phyloP scores from a whole-genome alignment of 2,329 filamentous ascomycete species.

The Pseudogymnoascus verrucosus region DNA sequence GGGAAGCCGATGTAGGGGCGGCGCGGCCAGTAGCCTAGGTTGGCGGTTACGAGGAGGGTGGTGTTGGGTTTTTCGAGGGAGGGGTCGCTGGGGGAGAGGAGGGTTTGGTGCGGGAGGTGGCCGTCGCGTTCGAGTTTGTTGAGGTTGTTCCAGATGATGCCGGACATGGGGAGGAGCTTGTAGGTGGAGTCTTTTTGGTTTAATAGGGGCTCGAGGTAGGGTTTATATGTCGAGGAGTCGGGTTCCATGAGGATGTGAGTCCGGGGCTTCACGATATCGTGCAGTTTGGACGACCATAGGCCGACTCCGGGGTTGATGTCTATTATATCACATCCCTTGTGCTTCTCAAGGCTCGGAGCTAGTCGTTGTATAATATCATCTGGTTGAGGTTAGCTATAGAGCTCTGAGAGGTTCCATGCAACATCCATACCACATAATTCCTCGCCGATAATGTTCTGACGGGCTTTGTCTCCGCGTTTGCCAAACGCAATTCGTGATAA shows the following conservation, averaged over 20 bases:
- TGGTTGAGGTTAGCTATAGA: conserved; percentile 52
- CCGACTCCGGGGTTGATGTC: conserved; percentile 79
- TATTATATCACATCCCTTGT: conserved; percentile 74
- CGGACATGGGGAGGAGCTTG: conserved; percentile 46
- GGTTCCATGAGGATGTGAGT: conserved; percentile 79
- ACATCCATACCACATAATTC: conserved; percentile 38
- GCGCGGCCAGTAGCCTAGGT: conserved; percentile 50
- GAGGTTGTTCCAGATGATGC: conserved; percentile 54
- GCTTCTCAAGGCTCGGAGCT: conserved; percentile 57
- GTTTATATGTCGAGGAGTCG: conserved; percentile 44
- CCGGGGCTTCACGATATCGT: conserved; percentile 67
- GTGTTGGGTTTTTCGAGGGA: conserved; percentile 51
- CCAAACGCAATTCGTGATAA: conserved; percentile 1
- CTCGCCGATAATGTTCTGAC: conserved; percentile 47
- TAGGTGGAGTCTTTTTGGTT: conserved; percentile 38
- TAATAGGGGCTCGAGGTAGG: conserved; percentile 53
- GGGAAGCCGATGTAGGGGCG: conserved; percentile 43
- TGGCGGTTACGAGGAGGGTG: conserved; percentile 64
- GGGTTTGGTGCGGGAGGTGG: conserved; percentile 46
- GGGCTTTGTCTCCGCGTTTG: conserved; percentile 28
- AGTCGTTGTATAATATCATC: conserved; percentile 50
- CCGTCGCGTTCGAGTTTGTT: conserved; percentile 42
- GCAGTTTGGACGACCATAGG: conserved; percentile 69
- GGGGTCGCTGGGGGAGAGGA: conserved; percentile 28
- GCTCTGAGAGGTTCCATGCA: neutral